Evolutionary conservation across 2,329 filamentous ascomycete species (phyloP).

Genomic region (Aspergillus arachidicola): DNA sequence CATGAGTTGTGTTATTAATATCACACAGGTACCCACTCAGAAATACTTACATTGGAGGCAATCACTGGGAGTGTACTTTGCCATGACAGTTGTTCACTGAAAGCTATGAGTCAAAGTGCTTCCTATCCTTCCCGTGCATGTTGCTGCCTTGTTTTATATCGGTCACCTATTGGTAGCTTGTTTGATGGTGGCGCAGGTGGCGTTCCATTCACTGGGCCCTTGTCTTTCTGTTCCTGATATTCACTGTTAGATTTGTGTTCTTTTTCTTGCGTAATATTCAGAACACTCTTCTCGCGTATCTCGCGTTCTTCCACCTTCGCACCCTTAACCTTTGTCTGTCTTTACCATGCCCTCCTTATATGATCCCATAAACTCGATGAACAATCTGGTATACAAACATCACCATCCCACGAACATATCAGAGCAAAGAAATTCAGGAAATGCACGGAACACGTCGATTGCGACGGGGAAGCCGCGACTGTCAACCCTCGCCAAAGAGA

Average conservation of each 20-base stretch:
- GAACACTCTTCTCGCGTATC: background rate
- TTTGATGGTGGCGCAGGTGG: background rate
- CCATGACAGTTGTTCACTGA: background rate
- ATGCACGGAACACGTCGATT: background rate
- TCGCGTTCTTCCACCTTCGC: background rate
- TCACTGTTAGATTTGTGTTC: background rate
- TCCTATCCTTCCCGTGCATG: background rate
- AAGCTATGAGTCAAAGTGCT: too few relatives aligned
- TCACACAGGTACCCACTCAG: background rate
- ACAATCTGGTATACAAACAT: background rate
- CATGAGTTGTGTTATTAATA: background rate
- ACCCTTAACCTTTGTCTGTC: background rate
- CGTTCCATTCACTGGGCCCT: background rate
- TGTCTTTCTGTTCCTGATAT: background rate
- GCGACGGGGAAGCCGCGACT: background rate
- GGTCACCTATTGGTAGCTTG: background rate
- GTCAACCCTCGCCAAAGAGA: background rate
- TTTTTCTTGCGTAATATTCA: background rate
- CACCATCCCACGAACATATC: background rate
- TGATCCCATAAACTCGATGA: background rate
- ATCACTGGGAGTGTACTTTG: background rate
- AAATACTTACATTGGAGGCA: background rate
- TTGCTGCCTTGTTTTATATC: background rate
- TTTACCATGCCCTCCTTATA: background rate
- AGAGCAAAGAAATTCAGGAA: background rate